Percentiles rank a stretch among this genome's conserved stretches.
These are phyloP conservation scores for Trichosporon inkin DNA, from an alignment of 1,284 basidiomycete genomes.

Conservation along the genomic window DNA sequence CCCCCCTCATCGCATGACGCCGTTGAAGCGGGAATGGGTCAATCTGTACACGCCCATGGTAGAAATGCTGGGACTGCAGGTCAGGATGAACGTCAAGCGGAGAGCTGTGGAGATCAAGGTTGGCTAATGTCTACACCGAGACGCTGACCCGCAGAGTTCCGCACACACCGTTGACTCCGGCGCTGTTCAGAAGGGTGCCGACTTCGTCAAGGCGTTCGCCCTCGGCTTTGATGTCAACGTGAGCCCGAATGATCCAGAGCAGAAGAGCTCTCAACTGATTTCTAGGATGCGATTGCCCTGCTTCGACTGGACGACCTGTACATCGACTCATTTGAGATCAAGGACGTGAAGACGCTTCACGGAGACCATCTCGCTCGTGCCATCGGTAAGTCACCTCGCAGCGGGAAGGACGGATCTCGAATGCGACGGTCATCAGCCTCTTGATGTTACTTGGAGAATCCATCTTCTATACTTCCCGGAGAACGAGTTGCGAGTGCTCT, in stretches of 20 bases:
- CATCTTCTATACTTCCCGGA: no score
- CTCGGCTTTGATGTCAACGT: slow-evolving; percentile 92
- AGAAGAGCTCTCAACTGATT: neutral
- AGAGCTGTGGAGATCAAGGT: slow-evolving; percentile 89
- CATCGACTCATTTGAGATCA: slow-evolving; percentile 97
- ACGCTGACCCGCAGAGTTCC: slow-evolving; percentile 64
- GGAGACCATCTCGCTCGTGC: slow-evolving; percentile 94
- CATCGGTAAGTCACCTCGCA: slow-evolving; percentile 63
- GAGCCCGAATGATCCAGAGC: slow-evolving; percentile 34
- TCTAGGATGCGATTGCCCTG: slow-evolving; percentile 88
- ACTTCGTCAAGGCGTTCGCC: slow-evolving; percentile 93
- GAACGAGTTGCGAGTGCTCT: no score
- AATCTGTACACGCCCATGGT: slow-evolving; percentile 95
- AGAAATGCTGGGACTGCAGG: slow-evolving; percentile 88
- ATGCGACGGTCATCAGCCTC: neutral
- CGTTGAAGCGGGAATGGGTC: slow-evolving; percentile 94
- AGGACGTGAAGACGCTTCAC: slow-evolving; percentile 96
- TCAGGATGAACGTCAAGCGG: slow-evolving; percentile 90
- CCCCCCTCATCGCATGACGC: slow-evolving; percentile 95
- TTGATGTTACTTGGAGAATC: no score
- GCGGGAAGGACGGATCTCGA: neutral
- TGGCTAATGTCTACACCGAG: slow-evolving; percentile 39
- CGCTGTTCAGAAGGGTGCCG: slow-evolving; percentile 92
- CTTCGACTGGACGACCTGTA: slow-evolving; percentile 94
- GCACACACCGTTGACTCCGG: slow-evolving; percentile 89